Evolutionary conservation across 169 alveolate species (phyloP), one percentile per base, ranked within the genome.

Genomic region (Eimeria necatrix): DNA sequence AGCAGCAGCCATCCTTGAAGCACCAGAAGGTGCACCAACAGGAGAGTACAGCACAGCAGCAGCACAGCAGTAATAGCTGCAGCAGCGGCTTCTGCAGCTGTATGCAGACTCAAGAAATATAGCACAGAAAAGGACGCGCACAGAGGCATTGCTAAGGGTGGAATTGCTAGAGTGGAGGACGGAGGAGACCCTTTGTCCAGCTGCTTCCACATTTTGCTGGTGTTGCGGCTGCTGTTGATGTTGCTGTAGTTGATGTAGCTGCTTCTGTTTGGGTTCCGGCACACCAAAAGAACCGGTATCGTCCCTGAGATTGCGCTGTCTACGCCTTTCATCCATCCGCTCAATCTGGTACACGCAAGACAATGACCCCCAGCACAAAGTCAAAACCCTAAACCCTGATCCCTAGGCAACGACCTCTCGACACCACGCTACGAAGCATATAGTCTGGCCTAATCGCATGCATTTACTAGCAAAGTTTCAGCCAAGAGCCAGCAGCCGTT

Each of bases 241-340:
- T 1, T 64, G 76, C 64, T 56, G 64, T 16, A 12, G 64, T 16
- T 56, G 64, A 9, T 12, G 64, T 2, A 0, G 64, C n/a, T 56
- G 64, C 64, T 56, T 9, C 76, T 64, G 76, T n/a, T 64, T 64
- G 41, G 20, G 76, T n/a, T 64, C 76, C 20, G 6, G 26, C 32
- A 6, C 76, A 1, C 76, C 76, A n/a, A 16, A 20, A n/a, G 76
- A 9, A 3, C 26, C 76, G 0, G 76, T 56, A 7, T 73, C 84
- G 4, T 73, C 84, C 53, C 84, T 73, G 49, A 73, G 84, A 18
- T 12, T 73, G 56, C 84, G 49, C 84, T 73, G 84, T 3, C 84
- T 73, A 18, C 84, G 49, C 84, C 53, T 73, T 22, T 73, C 84
- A 22, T 73, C 84, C 84, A 73, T 73, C 9, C 84, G 49, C 53